Conservation (phyloP, 441 rosid species). For the Adansonia grandidieri region DNA sequence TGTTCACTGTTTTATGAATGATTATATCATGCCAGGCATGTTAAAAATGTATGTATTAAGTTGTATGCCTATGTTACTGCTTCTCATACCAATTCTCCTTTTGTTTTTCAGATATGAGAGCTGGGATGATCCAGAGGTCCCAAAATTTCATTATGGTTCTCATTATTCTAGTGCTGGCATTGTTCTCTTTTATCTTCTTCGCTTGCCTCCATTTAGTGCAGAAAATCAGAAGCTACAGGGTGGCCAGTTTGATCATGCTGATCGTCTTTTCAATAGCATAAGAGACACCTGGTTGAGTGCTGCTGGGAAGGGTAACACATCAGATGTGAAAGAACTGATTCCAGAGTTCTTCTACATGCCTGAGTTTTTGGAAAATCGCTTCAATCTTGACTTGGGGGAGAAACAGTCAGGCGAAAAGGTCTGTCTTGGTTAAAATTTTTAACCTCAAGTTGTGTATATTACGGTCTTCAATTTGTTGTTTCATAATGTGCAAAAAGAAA, state of each 20-base stretch:
- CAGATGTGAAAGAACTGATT: conserved; percentile 99
- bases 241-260: conserved; percentile 99
- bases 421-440: conserved; percentile 42
- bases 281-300: conserved; percentile 99
- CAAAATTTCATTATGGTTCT: conserved; percentile 99
- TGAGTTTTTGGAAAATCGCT: conserved; percentile 88
- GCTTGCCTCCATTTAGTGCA: conserved; percentile 95
- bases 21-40: conserved; percentile 15
- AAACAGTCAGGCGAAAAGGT: conserved; percentile 99
- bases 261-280: conserved; percentile 94
- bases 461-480: conserved; percentile 18
- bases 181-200: conserved; percentile 98
- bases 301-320: conserved; percentile 98
- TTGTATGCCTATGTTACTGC: conserved; percentile 11
- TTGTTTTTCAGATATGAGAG: conserved; percentile 82
- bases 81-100: conserved; percentile 26
- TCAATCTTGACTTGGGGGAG: conserved; percentile 93
- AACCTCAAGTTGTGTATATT: not conserved
- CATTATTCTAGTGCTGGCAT: conserved; percentile 99
- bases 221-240: conserved; percentile 99
- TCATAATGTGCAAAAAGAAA: conserved; percentile 10
- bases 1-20: conserved; percentile 15
- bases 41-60: not conserved
- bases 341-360: conserved; percentile 99
- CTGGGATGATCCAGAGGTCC: conserved; percentile 99